Evolutionary conservation across 176 grass and related monocot genomes (phyloP), one percentile per base, ranked within the genome.

Genomic region (Metroxylon sagu): DNA sequence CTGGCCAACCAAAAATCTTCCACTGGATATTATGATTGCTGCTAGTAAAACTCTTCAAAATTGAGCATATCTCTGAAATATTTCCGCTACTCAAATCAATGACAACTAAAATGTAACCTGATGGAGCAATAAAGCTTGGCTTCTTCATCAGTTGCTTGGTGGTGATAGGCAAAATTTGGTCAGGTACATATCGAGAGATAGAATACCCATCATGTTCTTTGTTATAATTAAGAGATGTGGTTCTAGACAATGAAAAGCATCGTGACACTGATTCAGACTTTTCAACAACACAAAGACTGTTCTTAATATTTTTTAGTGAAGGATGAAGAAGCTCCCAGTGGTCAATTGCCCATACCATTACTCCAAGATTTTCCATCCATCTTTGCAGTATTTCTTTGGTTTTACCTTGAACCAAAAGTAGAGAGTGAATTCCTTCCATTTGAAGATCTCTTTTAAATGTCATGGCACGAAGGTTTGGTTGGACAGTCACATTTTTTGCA

Each of bases 281-380:
- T 6, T 19, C 30, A 4, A 29, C 56, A 5, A 26, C 66, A n/a
- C 14, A 27, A 19, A 57, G 18, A 18, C 25, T 54, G 21, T 69
- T 19, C 19, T 59, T 77, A 18, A 71, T 77, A 19, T 81, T 90
- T 14, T 82, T 80, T 3, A 90, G 2, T 0, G 61, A 75, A 17
- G 68, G 53, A 25, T 29, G 26, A 31, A 95, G 74, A 71, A 71
- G 50, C 58, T 85, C 56, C 3, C 48, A 60, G 7, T 68, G 35
- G 19, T 50, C 30, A 58, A 84, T 65, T 7, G 49, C 16, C 80
- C 75, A 90, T 18, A 96, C 83, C 54, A 77, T 84, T 28, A 87
- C 52, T 49, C 86, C 91, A 1, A 78, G 66, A 57, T 21, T 85
- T 61, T 87, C 80, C 60, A 96, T 87, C 91, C 86, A 90, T 50